These are phyloP conservation scores for Isatis tinctoria DNA, from an alignment of 345 rosid genomes.

Conservation along the genomic window DNA sequence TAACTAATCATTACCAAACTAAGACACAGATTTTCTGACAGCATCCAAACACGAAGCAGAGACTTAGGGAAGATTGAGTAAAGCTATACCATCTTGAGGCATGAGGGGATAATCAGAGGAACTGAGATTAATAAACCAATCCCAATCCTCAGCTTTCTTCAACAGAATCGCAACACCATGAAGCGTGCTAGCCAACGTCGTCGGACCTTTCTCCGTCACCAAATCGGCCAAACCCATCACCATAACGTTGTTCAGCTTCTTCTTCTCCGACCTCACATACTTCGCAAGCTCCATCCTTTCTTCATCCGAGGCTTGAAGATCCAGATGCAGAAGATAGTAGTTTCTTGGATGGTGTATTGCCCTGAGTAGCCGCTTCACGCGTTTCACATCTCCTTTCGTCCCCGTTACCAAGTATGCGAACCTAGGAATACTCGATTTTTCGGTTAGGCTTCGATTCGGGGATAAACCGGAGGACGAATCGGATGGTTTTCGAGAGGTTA, in stretches of 20 bases:
- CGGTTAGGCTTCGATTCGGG: slow-evolving; percentile 15
- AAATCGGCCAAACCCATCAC: slow-evolving; percentile 78
- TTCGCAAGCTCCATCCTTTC: slow-evolving; percentile 79
- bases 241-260: slow-evolving; percentile 71
- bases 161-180: slow-evolving; percentile 68
- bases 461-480: slow-evolving; percentile 14
- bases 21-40: not conserved
- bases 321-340: slow-evolving; percentile 74
- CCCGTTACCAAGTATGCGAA: slow-evolving; percentile 79
- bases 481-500: slow-evolving; percentile 34
- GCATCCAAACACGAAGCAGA: not conserved
- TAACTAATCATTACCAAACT: slow-evolving; percentile 5
- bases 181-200: slow-evolving; percentile 71
- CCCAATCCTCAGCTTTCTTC: slow-evolving; percentile 77
- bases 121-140: slow-evolving; percentile 88
- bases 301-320: slow-evolving; percentile 72
- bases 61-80: not conserved
- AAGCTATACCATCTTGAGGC: slow-evolving; percentile 73
- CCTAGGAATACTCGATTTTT: slow-evolving; percentile 38
- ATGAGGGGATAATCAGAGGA: slow-evolving; percentile 85
- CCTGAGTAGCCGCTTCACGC: slow-evolving; percentile 56
- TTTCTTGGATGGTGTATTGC: slow-evolving; percentile 81
- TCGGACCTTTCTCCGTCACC: slow-evolving; percentile 80
- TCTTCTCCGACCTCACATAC: slow-evolving; percentile 59
- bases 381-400: slow-evolving; percentile 63